Conservation (phyloP, 441 rosid species). For the Eruca vesicaria region DNA sequence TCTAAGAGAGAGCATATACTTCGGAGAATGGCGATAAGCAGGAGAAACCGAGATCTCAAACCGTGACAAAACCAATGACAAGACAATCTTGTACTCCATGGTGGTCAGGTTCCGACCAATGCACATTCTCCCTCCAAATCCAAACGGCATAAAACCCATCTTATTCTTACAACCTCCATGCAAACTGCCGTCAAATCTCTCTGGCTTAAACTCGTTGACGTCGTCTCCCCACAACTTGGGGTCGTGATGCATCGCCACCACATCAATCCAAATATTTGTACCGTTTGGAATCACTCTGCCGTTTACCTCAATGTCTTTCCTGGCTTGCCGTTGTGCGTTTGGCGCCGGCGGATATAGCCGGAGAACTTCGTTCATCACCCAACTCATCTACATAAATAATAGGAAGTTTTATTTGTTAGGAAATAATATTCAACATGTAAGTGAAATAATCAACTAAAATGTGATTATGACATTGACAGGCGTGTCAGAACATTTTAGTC, state of each 20-base stretch:
- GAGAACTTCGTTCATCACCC: constrained; percentile 63
- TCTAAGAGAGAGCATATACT: constrained; percentile 71
- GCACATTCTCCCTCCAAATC: constrained; percentile 98
- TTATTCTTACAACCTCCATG: constrained; percentile 82
- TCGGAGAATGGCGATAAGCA: constrained; percentile 67
- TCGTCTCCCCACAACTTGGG: constrained; percentile 75
- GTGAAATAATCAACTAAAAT: not conserved
- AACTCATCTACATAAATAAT: not conserved
- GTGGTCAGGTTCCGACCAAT: constrained; percentile 68
- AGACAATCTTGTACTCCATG: constrained; percentile 80
- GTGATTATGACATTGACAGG: not conserved
- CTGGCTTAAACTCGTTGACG: constrained; percentile 74
- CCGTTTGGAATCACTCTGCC: constrained; percentile 63
- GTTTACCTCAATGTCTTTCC: constrained; percentile 62
- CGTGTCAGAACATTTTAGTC: constrained; percentile 20
- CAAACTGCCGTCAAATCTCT: constrained; percentile 67
- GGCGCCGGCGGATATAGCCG: constrained; percentile 89
- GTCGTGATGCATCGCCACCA: constrained; percentile 95
- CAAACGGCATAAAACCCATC: constrained; percentile 96
- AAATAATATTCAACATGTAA: not conserved
- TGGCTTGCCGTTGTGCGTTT: constrained; percentile 81
- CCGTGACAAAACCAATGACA: constrained; percentile 60
- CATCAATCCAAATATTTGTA: constrained; percentile 91
- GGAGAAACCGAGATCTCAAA: constrained; percentile 74
- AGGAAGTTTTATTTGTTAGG: not conserved